Evolutionary conservation across 768 basidiomycete genomes (phyloP), one percentile per base, ranked within the genome.

Genomic region (Boletus reticulatus): DNA sequence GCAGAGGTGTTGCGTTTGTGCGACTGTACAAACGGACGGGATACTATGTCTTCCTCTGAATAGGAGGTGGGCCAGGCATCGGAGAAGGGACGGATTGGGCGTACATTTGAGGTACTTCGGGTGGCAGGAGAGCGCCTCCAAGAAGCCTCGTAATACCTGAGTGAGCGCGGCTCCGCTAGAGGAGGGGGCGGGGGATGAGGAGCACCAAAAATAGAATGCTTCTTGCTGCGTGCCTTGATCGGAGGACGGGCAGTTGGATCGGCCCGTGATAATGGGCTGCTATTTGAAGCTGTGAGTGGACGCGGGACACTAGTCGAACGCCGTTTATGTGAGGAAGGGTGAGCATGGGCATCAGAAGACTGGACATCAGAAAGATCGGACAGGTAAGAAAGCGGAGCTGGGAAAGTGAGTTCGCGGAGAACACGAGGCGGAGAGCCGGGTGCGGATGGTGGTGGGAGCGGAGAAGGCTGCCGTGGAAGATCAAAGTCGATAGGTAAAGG

Each of bases 381-480:
- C 4, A 47, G 55, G 57, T 80, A 83, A 14, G 85, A 85, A 6
- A 92, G 75, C 0, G 90, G 90, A 7, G 87, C 81, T 22, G 90
- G 90, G 68, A 92, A 91, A 10, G 79, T 82, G 53, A 92, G 78
- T 59, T 89, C 83, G 44, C 84, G 75, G 38, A 75, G 67, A 38
- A 57, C 68, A 55, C 69, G 66, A 64, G 67, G 67, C 55, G 70
- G 66, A 1, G 64, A 61, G 32, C 58, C 54, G 45, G 62, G 48
- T 6, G 55, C 48, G 16, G 58, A 42, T 2, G 64, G 61, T 0
- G 44, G 61, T 13, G 61, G 52, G 24, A 62, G 53, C 20, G 54
- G 67, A 53, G 49, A 55, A 20, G 62, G 51, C 12, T 61, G 72
- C 6, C 68, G 68, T 6, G 76, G 68, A 41, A 61, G 69, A 47